These are phyloP conservation scores for Brettanomyces anomalus DNA, from an alignment of 805 yeast species.

Conservation along the genomic window DNA sequence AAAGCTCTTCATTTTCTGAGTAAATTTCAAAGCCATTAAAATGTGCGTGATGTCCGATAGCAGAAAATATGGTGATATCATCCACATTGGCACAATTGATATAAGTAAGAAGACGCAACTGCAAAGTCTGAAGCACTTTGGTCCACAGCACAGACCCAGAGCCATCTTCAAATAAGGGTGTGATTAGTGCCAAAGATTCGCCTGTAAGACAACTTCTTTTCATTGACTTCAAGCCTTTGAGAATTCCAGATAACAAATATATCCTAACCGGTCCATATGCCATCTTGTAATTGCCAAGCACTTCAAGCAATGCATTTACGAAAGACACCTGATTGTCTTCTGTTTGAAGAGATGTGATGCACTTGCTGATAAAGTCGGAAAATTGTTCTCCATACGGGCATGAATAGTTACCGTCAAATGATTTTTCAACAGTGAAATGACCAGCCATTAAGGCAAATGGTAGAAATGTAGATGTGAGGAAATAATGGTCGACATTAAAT, in stretches of 20 bases:
- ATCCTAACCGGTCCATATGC: slow-evolving; percentile 66
- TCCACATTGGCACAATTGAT: slow-evolving; percentile 22
- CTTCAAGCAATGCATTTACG: slow-evolving; percentile 29
- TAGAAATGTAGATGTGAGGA: slow-evolving; percentile 36
- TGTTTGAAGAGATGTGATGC: slow-evolving; percentile 24
- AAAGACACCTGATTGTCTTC: slow-evolving; percentile 4
- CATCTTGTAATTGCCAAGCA: slow-evolving; percentile 38
- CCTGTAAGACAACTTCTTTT: slow-evolving; percentile 8
- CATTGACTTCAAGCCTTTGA: slow-evolving; percentile 35
- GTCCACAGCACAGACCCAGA: slow-evolving; percentile 38
- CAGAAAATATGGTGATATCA: slow-evolving; percentile 24
- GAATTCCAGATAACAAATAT: slow-evolving; percentile 48
- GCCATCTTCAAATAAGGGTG: slow-evolving; percentile 25
- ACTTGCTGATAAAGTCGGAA: slow-evolving; percentile 33
- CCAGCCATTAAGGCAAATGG: slow-evolving; percentile 58
- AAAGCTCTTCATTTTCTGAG: slow-evolving; percentile 29
- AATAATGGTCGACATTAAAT: slow-evolving; percentile 33
- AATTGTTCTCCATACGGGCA: slow-evolving; percentile 57
- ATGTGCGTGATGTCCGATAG: slow-evolving; percentile 31
- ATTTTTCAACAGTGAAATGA: slow-evolving; percentile 39
- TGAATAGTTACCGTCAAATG: slow-evolving; percentile 17
- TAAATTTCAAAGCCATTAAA: slow-evolving; percentile 26
- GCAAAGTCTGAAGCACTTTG: slow-evolving; percentile 40
- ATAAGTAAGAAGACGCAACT: slow-evolving; percentile 36
- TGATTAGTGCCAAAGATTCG: slow-evolving; percentile 24